Evolutionary conservation across 2,329 filamentous ascomycete genomes (phyloP), one percentile per base, ranked within the genome.

Genomic region (Paracoccidioides brasiliensis): DNA sequence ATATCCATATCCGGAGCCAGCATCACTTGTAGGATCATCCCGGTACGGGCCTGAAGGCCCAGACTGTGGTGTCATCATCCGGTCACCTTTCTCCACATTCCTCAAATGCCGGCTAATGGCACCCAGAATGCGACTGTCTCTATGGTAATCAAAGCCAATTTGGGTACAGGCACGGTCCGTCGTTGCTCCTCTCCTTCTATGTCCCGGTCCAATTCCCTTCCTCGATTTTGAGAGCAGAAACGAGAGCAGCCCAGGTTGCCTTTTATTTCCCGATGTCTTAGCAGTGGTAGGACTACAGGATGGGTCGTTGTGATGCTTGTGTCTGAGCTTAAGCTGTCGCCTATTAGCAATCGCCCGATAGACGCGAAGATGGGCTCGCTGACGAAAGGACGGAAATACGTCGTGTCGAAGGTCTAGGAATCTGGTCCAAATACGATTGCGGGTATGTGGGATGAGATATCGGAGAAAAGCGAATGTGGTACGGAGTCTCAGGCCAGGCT

Each of bases 391-490:
- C 10, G 88, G 87, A 30, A 95, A 70, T 4, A 81, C 87, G 63
- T 90, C 82, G 78, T 88, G 80, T 59, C 82, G 86, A 68, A 95
- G 82, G 61, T 78, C 75, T 63, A 84, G 78, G 54, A 93, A 75
- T 58, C 79, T 80, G 57, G 83, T 80, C 66, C 81, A 82, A 63
- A 83, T 83, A 62, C 78, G 80, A 59, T 80, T 77, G 67, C 80
- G 80, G 58, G 79, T 73, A 61, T 77, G 75, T n/a, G 85, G 84
- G 64, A 90, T 83, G 82, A 83, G 14, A 63, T 64, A 64, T 62
- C 84, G 79, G 52, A 89, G 67, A 43, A 70, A 59, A 46, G 63
- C 67, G 43, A 70, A 58, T 45, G 63, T 64, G 42, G 55, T 33
- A 4, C 35, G 50, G 55, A 46, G 41, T 28, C 32, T 15, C 30